Evolutionary conservation across 2,329 filamentous ascomycete genomes (phyloP), one percentile per base, ranked within the genome.

Genomic region (Verticillium alfalfae): DNA sequence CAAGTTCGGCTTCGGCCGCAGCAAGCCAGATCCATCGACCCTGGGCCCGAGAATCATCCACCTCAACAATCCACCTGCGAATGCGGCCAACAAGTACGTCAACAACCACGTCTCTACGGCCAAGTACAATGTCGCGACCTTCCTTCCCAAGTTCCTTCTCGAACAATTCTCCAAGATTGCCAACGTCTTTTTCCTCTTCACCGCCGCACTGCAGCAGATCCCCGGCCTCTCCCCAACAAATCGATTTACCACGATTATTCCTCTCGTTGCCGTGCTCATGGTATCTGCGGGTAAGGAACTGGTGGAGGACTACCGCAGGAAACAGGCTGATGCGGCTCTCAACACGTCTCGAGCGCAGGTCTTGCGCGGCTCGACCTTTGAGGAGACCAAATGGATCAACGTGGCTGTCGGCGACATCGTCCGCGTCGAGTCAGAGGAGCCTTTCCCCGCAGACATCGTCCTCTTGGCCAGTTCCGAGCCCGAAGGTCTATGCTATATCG

Each of bases 111-210:
- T 99, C 65, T 98, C 94, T 52, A 99, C 95, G 6, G 90, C 95
- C 66, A 99, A 99, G 77, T 99, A 99, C 85, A 99, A 98, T 75
- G 70, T 92, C 71, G 83, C 91, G 60, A 97, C 93, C 22, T 99
- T 99, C 75, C 73, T 98, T 18, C 95, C 95, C 58, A 99, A 99
- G 76, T 99, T 99, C 77, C 82, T 99, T 61, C 93, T 94, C 75
- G 95, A 99, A 76, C 95, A 99, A 74, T 99, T 99, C 78, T 97
- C 93, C 64, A 99, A 97, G 81, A 97, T 97, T 76, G 95, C 95
- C 81, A 99, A 99, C 78, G 78, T 99, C 71, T 99, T 99, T 82
- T 99, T 99, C 90, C 85, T 99, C 73, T 98, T 99, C 76, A 99
- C 95, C 41, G 93, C 95, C 16, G 88, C 87, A 49, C 80, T 99